Conservation (phyloP, 257 asterid genomes). For the Nicotiana paniculata region DNA sequence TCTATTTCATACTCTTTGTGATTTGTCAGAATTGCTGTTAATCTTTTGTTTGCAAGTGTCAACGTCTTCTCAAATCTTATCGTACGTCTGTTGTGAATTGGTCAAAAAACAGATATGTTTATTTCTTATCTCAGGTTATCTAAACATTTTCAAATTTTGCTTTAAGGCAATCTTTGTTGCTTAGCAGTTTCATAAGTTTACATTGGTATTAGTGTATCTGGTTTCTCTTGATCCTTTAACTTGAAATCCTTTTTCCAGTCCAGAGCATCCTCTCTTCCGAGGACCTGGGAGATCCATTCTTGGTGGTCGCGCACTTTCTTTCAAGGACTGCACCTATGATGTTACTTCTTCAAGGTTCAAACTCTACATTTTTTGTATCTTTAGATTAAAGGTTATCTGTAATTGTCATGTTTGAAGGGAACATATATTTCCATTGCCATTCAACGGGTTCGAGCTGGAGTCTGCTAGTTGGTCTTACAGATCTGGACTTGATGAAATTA, state of each 20-base stretch:
- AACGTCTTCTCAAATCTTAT: neutral
- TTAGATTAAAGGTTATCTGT: neutral
- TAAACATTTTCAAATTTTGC: neutral
- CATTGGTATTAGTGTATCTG: neutral
- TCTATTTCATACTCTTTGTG: neutral
- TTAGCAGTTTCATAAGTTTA: neutral
- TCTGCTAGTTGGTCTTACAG: neutral
- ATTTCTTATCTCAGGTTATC: neutral
- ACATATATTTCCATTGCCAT: neutral
- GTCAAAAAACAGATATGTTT: neutral
- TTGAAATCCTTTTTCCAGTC: constrained; percentile 38
- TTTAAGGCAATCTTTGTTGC: neutral
- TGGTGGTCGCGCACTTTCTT: constrained; percentile 57
- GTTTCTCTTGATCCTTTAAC: neutral
- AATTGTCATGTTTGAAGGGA: neutral
- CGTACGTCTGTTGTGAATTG: neutral
- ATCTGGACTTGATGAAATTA: neutral
- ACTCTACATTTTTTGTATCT: constrained; percentile 11
- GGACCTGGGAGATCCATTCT: constrained; percentile 89
- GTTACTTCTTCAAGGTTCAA: constrained; percentile 60
- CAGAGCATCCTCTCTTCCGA: constrained; percentile 68
- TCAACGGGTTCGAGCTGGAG: neutral
- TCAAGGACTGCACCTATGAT: constrained; percentile 50
- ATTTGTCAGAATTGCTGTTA: neutral
- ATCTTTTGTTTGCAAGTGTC: neutral